Conservation (phyloP, 2,329 filamentous ascomycete genomes). For the Tolypocladium capitatum region DNA sequence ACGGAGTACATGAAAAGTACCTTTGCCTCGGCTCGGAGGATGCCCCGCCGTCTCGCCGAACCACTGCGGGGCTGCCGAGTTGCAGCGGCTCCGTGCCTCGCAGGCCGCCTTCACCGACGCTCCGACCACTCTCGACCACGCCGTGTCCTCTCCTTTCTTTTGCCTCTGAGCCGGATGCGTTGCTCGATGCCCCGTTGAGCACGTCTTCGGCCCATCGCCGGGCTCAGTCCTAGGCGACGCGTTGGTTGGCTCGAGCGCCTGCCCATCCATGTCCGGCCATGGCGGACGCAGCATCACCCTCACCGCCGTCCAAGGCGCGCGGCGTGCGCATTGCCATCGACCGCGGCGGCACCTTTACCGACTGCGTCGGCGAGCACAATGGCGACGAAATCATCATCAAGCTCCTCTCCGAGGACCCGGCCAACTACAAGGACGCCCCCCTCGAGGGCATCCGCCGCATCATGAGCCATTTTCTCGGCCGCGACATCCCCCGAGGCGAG, state of each 20-base stretch:
- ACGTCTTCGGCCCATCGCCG: too few species aligned
- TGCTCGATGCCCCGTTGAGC: background rate
- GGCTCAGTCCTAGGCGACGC: background rate
- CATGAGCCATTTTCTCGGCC: conserved; percentile 19
- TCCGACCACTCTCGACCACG: too few species aligned
- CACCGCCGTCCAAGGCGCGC: conserved; percentile 1
- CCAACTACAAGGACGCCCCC: conserved; percentile 61
- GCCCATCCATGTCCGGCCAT: conserved; percentile 3
- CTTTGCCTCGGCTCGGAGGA: too few species aligned
- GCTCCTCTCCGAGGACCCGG: conserved; percentile 57
- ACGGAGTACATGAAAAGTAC: too few species aligned
- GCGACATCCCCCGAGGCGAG: conserved; percentile 18
- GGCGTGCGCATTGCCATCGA: conserved; percentile 20
- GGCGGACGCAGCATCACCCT: conserved; percentile 7
- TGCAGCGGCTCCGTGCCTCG: too few species aligned
- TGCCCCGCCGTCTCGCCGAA: too few species aligned
- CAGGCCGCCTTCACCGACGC: too few species aligned
- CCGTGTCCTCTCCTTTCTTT: background rate
- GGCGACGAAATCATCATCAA: conserved; percentile 59
- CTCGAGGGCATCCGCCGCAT: conserved; percentile 54
- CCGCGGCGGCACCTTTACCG: conserved; percentile 47
- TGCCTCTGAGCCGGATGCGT: too few species aligned
- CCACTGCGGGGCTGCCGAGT: too few species aligned
- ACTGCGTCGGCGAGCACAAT: conserved; percentile 52
- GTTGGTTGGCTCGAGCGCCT: background rate